These are phyloP conservation scores for Penicillium griseofulvum DNA, from an alignment of 2,329 filamentous ascomycete genomes.

Conservation along the genomic window DNA sequence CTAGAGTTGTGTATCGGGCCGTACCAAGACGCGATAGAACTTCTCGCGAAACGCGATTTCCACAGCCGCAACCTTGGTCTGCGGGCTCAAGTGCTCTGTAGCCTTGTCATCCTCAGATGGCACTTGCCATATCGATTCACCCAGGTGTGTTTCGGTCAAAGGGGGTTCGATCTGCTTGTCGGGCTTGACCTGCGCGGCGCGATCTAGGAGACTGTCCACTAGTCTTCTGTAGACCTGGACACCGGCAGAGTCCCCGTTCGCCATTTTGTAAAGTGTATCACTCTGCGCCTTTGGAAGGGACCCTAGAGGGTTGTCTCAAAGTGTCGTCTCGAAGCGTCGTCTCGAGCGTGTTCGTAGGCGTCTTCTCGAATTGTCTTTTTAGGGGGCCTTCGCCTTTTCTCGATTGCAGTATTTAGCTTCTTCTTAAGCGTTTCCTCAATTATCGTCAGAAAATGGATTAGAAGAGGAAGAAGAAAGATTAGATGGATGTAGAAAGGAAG, in stretches of 20 bases:
- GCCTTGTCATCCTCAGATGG: conserved; percentile 20
- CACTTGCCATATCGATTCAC: conserved; percentile 42
- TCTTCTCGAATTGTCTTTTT: background rate
- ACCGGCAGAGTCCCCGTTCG: conserved; percentile 32
- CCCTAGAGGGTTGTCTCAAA: background rate
- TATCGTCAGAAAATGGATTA: background rate
- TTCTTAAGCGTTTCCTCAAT: background rate
- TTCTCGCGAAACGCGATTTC: conserved; percentile 80
- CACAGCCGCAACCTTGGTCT: conserved; percentile 63
- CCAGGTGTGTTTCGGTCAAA: conserved; percentile 64
- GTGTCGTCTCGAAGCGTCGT: background rate
- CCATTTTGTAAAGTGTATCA: conserved; percentile 25
- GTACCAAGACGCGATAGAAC: conserved; percentile 76
- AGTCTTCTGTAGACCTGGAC: conserved; percentile 51
- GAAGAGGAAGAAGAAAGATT: conserved; percentile 5
- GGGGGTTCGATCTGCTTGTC: conserved; percentile 67
- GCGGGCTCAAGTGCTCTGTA: conserved; percentile 48
- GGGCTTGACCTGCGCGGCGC: conserved; percentile 60
- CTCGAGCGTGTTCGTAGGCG: background rate
- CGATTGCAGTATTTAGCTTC: background rate
- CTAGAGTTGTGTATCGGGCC: conserved; percentile 29
- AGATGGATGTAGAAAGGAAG: background rate
- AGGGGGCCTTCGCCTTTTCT: background rate
- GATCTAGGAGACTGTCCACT: conserved; percentile 57
- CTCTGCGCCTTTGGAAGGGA: background rate